Conservation (phyloP, 2,329 filamentous ascomycete genomes). For the Claviceps digitariae region DNA sequence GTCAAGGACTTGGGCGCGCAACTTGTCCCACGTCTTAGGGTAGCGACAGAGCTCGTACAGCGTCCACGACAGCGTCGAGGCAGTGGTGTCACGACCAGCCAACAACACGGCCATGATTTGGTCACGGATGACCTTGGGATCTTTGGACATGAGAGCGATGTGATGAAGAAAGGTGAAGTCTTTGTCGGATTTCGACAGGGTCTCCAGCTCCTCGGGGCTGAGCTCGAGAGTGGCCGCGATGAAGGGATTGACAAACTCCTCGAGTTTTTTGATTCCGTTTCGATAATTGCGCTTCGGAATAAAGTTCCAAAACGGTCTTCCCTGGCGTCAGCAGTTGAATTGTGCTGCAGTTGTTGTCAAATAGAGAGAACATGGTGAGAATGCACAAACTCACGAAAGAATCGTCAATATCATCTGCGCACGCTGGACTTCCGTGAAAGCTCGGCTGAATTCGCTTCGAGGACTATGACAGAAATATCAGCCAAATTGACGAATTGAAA, state of each 20-base stretch:
- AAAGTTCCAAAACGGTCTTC: conserved; percentile 47
- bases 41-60: conserved; percentile 69
- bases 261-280: conserved; percentile 50
- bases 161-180: conserved; percentile 81
- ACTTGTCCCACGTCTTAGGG: conserved; percentile 52
- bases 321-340: neutral
- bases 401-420: conserved; percentile 35
- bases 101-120: conserved; percentile 74
- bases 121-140: conserved; percentile 61
- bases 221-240: conserved; percentile 62
- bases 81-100: conserved; percentile 79
- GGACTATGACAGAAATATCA: conserved; percentile 16
- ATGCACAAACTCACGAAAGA: conserved; percentile 7
- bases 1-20: conserved; percentile 58
- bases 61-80: conserved; percentile 65
- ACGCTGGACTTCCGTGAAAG: conserved; percentile 67
- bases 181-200: conserved; percentile 52
- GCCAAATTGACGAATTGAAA: neutral
- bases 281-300: conserved; percentile 55
- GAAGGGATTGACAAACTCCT: conserved; percentile 64
- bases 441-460: conserved; percentile 58
- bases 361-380: neutral
- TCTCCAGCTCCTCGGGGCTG: conserved; percentile 55
- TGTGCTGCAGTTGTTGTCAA: neutral
- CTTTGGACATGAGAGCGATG: conserved; percentile 65